These are phyloP conservation scores for Exophiala xenobiotica DNA, from an alignment of 2,329 filamentous ascomycete genomes.

Conservation along the genomic window DNA sequence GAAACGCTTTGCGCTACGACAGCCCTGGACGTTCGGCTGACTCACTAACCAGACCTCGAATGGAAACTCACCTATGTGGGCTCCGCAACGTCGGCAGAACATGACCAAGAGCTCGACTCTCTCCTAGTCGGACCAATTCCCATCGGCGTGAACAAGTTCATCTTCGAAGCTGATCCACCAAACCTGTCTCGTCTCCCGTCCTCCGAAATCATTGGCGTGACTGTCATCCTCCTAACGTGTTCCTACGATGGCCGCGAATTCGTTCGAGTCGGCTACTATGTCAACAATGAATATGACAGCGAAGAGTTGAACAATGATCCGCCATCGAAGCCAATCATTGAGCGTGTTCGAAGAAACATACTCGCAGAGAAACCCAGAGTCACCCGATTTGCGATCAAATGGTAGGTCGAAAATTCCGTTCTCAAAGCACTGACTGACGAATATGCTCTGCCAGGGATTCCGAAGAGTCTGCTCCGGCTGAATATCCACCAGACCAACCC, in stretches of 20 bases:
- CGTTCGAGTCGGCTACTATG: slow-evolving; percentile 97
- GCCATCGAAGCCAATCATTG: slow-evolving; percentile 86
- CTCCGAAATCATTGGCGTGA: slow-evolving; percentile 93
- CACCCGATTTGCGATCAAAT: slow-evolving; percentile 97
- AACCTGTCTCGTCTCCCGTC: slow-evolving; percentile 88
- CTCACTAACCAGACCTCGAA: slow-evolving; percentile 70
- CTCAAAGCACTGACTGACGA: not conserved
- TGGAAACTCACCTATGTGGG: slow-evolving; percentile 99
- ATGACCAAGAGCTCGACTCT: slow-evolving; percentile 97
- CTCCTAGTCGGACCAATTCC: slow-evolving; percentile 97
- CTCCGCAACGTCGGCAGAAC: slow-evolving; percentile 93
- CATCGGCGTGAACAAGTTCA: slow-evolving; percentile 96
- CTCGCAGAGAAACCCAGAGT: slow-evolving; percentile 96
- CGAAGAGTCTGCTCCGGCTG: slow-evolving; percentile 92
- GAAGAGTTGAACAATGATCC: slow-evolving; percentile 87
- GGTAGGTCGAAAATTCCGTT: slow-evolving; percentile 57
- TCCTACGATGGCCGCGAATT: slow-evolving; percentile 96
- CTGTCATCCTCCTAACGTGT: slow-evolving; percentile 93
- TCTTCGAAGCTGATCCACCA: slow-evolving; percentile 93
- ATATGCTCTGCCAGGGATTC: slow-evolving; percentile 68
- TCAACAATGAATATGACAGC: slow-evolving; percentile 98
- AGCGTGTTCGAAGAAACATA: slow-evolving; percentile 88
- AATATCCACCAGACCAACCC: slow-evolving; percentile 96
- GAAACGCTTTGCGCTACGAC: slow-evolving; percentile 14
- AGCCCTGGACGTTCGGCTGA: slow-evolving; percentile 8